Conservation (phyloP, 2,329 filamentous ascomycete species). For the Colletotrichum chlorophyti region DNA sequence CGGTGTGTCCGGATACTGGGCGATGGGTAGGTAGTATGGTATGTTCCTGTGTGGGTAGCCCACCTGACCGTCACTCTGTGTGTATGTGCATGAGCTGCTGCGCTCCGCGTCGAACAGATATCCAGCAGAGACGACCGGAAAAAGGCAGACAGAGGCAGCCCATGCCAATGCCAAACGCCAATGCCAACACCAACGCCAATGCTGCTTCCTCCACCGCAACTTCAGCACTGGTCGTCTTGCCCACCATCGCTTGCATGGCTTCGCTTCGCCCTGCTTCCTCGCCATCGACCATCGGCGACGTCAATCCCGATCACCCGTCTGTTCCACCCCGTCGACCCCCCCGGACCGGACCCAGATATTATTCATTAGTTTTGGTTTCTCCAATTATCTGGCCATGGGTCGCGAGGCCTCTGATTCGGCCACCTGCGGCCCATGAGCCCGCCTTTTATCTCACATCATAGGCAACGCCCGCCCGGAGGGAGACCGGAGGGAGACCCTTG, state of each 20-base stretch:
- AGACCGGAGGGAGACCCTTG: constrained; percentile 16
- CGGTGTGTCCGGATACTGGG: not conserved
- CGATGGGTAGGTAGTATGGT: not conserved
- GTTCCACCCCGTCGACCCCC: constrained; percentile 17
- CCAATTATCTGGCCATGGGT: constrained; percentile 1
- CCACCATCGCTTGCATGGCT: constrained; percentile 13
- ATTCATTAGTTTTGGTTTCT: constrained; percentile 18
- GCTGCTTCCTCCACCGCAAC: constrained; percentile 6
- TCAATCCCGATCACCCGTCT: constrained; percentile 22
- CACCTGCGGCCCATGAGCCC: constrained; percentile 19
- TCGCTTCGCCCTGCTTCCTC: constrained; percentile 18
- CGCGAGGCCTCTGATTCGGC: constrained; percentile 21
- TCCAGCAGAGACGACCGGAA: not conserved
- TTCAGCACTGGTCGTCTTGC: not conserved
- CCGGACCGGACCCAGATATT: constrained; percentile 21
- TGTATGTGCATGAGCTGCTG: too few relatives aligned
- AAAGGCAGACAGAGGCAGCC: constrained; percentile 18
- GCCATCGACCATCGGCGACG: constrained; percentile 21
- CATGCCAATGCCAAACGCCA: constrained; percentile 12
- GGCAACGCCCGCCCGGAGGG: constrained; percentile 2
- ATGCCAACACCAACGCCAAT: constrained; percentile 1
- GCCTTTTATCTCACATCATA: constrained; percentile 20
- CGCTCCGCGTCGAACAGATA: not conserved
- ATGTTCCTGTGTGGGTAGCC: constrained; percentile 6
- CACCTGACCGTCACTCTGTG: too few relatives aligned